Conservation (phyloP, 306 rosid species). For the Vicia villosa region DNA sequence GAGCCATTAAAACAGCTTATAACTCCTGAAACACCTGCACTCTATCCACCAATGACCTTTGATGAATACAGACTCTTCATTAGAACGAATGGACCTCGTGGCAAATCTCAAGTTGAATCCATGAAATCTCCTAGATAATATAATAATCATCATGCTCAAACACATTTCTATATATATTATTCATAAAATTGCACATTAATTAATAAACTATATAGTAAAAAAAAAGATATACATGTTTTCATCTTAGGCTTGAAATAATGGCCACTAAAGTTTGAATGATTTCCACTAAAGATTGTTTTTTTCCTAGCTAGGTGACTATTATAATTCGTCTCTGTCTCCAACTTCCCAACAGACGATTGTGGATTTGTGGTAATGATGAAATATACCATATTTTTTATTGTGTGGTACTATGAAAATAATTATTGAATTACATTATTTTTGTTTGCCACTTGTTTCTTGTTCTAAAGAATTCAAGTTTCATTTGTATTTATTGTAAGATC, state of each 20-base stretch:
- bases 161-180: not conserved
- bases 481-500: not conserved
- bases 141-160: not conserved
- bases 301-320: constrained; percentile 10
- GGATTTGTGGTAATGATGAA: not conserved
- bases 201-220: not conserved
- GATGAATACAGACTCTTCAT: constrained; percentile 84
- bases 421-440: constrained; percentile 8
- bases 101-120: constrained; percentile 94
- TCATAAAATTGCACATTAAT: not conserved
- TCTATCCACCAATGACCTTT: constrained; percentile 76
- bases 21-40: constrained; percentile 54
- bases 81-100: constrained; percentile 79
- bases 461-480: not conserved
- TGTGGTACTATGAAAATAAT: constrained; percentile 5
- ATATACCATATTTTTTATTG: not conserved
- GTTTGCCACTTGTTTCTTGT: constrained; percentile 2
- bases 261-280: not conserved
- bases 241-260: constrained; percentile 11
- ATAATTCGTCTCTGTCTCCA: not conserved
- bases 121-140: constrained; percentile 52
- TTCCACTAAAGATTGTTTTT: not conserved
- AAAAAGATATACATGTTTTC: not conserved
- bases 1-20: constrained; percentile 67
- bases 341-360: not conserved